Percentiles rank a stretch among this genome's conserved stretches.
These are phyloP conservation scores for Claviceps arundinis DNA, from an alignment of 2,329 filamentous ascomycete species.

Conservation along the genomic window DNA sequence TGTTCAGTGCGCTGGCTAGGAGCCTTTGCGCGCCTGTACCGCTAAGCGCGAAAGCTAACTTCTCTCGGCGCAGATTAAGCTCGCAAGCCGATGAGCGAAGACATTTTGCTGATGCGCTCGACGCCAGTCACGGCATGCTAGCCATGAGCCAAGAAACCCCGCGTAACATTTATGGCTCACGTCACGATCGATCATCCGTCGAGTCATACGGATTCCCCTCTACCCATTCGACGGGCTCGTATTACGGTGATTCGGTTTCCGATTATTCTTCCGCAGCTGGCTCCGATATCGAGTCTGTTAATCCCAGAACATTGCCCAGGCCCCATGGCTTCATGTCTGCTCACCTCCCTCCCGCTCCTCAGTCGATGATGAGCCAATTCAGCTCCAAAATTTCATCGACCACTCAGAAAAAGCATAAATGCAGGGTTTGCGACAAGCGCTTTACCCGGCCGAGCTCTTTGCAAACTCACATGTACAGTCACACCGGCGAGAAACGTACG, in stretches of 20 bases:
- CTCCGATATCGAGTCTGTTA: conserved; percentile 71
- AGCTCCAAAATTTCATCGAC: conserved; percentile 92
- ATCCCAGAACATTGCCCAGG: conserved; percentile 70
- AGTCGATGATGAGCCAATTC: conserved; percentile 98
- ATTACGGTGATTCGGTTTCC: conserved; percentile 78
- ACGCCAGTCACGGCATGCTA: conserved; percentile 88
- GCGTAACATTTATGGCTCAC: conserved; percentile 71
- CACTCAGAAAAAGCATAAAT: conserved; percentile 99
- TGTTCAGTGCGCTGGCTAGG: background rate
- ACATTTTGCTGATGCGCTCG: conserved; percentile 77
- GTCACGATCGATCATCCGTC: conserved; percentile 54
- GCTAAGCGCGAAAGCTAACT: background rate
- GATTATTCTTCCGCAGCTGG: conserved; percentile 77
- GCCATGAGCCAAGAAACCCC: conserved; percentile 93
- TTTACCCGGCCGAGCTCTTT: conserved; percentile 90
- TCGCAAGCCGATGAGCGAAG: conserved; percentile 42
- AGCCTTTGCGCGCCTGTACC: too few relatives aligned
- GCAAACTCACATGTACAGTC: conserved; percentile 97
- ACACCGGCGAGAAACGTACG: conserved; percentile 96
- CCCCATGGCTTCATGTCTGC: conserved; percentile 51
- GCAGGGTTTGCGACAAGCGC: conserved; percentile 95
- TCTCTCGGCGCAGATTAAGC: conserved; percentile 23
- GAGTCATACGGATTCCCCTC: conserved; percentile 90
- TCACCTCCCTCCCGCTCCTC: conserved; percentile 65
- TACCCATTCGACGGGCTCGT: conserved; percentile 66